These are phyloP conservation scores for Termitomyces eurrhizus DNA, from an alignment of 768 basidiomycete species.

Conservation along the genomic window DNA sequence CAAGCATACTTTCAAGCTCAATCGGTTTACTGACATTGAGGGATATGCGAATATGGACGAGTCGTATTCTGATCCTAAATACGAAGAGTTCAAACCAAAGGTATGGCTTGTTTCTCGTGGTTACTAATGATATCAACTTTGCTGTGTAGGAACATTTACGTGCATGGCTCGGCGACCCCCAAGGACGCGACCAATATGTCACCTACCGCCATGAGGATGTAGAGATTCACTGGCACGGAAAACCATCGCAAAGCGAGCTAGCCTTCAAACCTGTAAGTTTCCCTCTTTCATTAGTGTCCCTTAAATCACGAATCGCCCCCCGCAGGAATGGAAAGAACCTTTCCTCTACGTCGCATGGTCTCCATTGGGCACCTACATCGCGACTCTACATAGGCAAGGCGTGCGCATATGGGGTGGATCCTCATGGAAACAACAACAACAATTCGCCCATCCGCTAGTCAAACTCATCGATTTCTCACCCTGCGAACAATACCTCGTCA, in stretches of 20 bases:
- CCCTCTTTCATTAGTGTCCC: not conserved
- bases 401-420: conserved; percentile 94
- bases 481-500: conserved; percentile 93
- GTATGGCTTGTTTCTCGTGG: conserved; percentile 33
- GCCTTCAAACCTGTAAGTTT: conserved; percentile 71
- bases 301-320: not conserved
- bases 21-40: conserved; percentile 89
- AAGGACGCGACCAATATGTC: conserved; percentile 94
- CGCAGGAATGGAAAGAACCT: conserved; percentile 85
- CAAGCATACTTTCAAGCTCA: conserved; percentile 80
- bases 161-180: conserved; percentile 89
- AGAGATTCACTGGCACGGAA: conserved; percentile 89
- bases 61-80: conserved; percentile 69
- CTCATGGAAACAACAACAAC: conserved; percentile 83
- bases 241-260: conserved; percentile 80
- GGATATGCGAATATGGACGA: conserved; percentile 74
- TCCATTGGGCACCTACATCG: conserved; percentile 90
- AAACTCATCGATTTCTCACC: conserved; percentile 97
- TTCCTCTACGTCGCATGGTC: conserved; percentile 95
- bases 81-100: conserved; percentile 70
- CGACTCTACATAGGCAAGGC: conserved; percentile 92
- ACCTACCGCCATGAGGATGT: conserved; percentile 93
- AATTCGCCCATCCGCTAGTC: conserved; percentile 93
- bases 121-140: not conserved
- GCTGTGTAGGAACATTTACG: conserved; percentile 82